Conservation (phyloP, 305 asterid species). For the Fraxinus baroniana region DNA sequence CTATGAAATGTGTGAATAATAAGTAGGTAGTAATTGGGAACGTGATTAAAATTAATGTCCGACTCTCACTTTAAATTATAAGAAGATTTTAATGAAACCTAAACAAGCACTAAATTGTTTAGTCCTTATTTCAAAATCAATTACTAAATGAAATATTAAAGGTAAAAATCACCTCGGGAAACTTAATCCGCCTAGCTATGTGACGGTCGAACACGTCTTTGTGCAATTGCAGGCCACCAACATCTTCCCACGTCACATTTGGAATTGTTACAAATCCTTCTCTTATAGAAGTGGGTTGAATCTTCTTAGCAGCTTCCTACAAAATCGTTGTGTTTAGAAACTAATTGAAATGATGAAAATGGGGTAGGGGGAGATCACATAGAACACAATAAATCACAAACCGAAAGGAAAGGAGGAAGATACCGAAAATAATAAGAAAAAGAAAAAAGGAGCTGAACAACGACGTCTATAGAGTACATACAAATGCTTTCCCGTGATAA, state of each 20-base stretch:
- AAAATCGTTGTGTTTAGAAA: background rate
- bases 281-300: slow-evolving; percentile 82
- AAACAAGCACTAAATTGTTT: too few species aligned
- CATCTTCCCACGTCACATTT: slow-evolving; percentile 83
- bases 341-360: background rate
- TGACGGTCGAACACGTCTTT: slow-evolving; percentile 60
- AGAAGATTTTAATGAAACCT: too few species aligned
- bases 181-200: slow-evolving; percentile 63
- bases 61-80: background rate
- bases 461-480: background rate
- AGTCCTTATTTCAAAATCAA: too few species aligned
- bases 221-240: slow-evolving; percentile 72
- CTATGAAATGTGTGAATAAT: too few species aligned
- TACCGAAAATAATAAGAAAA: background rate
- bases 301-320: slow-evolving; percentile 75
- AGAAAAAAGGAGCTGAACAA: background rate
- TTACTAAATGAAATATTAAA: too few species aligned
- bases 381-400: slow-evolving; percentile 12
- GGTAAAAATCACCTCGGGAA: slow-evolving; percentile 56
- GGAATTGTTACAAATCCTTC: slow-evolving; percentile 91
- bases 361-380: background rate
- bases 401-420: background rate
- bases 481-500: background rate
- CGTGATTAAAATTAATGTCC: too few species aligned
- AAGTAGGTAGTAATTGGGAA: too few species aligned